Base-by-base conservation (phyloP, 1,284 basidiomycete species). In the Melampsora americana region DNA sequence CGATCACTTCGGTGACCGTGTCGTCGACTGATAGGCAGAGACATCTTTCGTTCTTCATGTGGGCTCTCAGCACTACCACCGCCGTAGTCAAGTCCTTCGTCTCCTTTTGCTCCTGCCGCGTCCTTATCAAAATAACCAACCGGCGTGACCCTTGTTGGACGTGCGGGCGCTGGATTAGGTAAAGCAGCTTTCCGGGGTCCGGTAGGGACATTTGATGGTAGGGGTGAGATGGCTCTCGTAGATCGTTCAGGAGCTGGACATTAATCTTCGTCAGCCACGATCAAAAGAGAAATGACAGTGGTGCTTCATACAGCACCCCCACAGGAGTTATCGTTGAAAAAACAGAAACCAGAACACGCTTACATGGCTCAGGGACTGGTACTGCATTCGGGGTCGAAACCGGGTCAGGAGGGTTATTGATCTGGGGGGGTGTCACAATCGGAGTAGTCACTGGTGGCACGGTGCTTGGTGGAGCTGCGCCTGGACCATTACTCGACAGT, bases 121-220 rank as follows among this genome's bases (percentile, higher is more conserved):
- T 75, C 72, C 44, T 75, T 75, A 46, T 75, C 72, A 39, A 75
- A 75, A 53, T 75, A 75, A 39, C 72, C 72, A 44, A 39, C 50
- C 20, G 72, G 16, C 5, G 42, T 42, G 28, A 35, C 42, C 23
- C 72, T 64, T 11, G 62, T 64, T 44, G 65, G 65, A 23, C 72
- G 64, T 26, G 66, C 35, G 26, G 66, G 72, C 56, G 69, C 20
- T 14, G 42, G 44, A 44, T 48, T 35, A 16, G 72, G 56, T n/a
- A 23, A 18, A 39, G 66, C 35, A 11, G 60, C 60, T 35, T 64
- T 64, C 26, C 72, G 64, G 42, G 72, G 72, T 28, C 72, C 72
- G 28, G 72, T 75, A 20, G 72, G 72, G 23, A 75, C 72, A 59
- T 75, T 75, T 1, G 66, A 67, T 5, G 72, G 72, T 23, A 75